phyloP scores from a whole-genome alignment of 2,329 filamentous ascomycete species.

The Onygena corvina region DNA sequence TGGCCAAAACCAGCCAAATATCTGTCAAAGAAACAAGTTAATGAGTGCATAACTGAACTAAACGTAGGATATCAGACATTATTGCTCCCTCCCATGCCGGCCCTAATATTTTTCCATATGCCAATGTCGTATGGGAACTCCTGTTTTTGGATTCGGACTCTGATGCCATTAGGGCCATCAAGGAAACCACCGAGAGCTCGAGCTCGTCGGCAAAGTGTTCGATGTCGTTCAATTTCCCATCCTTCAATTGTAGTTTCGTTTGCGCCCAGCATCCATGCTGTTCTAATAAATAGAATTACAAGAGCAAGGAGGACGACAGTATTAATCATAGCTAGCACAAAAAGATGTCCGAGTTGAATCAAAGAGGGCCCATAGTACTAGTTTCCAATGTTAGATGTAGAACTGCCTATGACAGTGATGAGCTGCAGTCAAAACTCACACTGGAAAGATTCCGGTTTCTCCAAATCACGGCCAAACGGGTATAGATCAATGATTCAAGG shows the following conservation, averaged over 20 bases:
- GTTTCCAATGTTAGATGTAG: slow-evolving; percentile 11
- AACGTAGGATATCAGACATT: slow-evolving; percentile 25
- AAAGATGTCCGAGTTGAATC: slow-evolving; percentile 43
- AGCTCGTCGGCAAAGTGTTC: slow-evolving; percentile 36
- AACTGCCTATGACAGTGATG: neutral
- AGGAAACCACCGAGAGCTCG: slow-evolving; percentile 46
- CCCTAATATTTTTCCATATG: slow-evolving; percentile 47
- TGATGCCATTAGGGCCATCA: slow-evolving; percentile 44
- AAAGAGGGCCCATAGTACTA: slow-evolving; percentile 48
- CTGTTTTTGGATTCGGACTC: slow-evolving; percentile 44
- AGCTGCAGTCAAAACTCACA: slow-evolving; percentile 29
- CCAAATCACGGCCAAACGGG: slow-evolving; percentile 44
- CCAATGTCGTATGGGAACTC: slow-evolving; percentile 57
- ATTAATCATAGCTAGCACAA: slow-evolving; percentile 43
- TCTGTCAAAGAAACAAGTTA: slow-evolving; percentile 20
- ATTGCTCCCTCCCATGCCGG: slow-evolving; percentile 46
- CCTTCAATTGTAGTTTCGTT: slow-evolving; percentile 55
- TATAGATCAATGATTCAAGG: slow-evolving; percentile 44
- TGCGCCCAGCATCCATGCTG: slow-evolving; percentile 42
- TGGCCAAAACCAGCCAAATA: slow-evolving; percentile 51
- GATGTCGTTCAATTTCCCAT: slow-evolving; percentile 46
- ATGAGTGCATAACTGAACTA: neutral
- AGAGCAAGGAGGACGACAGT: slow-evolving; percentile 47
- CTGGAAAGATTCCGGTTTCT: slow-evolving; percentile 43
- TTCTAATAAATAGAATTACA: slow-evolving; percentile 43